Evolutionary conservation across 176 grass and related monocot genomes (phyloP).

Genomic region (Rhynchospora tenuis): DNA sequence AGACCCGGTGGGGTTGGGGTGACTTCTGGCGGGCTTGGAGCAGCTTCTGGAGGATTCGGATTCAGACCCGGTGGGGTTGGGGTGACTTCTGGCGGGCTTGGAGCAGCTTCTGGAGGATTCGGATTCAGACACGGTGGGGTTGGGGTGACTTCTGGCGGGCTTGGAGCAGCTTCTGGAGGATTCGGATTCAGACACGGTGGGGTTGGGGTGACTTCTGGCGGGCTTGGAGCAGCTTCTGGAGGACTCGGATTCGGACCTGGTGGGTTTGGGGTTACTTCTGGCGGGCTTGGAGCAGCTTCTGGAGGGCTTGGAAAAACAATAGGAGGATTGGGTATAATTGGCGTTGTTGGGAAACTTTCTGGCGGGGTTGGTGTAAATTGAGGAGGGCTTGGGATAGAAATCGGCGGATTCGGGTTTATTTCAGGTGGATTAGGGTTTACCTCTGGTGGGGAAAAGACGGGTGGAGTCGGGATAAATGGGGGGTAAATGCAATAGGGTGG

Average conservation of each 20-base stretch:
- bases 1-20: not conserved
- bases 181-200: not conserved
- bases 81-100: constrained; percentile 14
- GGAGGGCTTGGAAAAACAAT: constrained; percentile 29
- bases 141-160: constrained; percentile 11
- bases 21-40: constrained; percentile 8
- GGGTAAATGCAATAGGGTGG: constrained; percentile 43
- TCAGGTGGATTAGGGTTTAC: constrained; percentile 14
- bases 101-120: constrained; percentile 12
- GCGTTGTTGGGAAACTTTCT: not conserved
- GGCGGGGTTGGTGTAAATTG: constrained; percentile 22
- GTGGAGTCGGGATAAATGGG: constrained; percentile 13
- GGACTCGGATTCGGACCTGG: constrained; percentile 26
- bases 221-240: constrained; percentile 8
- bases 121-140: constrained; percentile 24
- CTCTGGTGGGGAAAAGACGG: constrained; percentile 14
- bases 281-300: constrained; percentile 1
- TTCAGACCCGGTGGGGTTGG: constrained; percentile 12
- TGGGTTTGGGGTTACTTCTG: not conserved
- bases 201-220: not conserved
- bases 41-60: constrained; percentile 30
- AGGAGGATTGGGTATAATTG: not conserved
- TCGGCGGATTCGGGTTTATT: constrained; percentile 26
- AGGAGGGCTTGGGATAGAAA: constrained; percentile 26
- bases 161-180: constrained; percentile 13